Percentiles rank a stretch among this genome's conserved stretches.
Evolutionary conservation across 2,329 filamentous ascomycete genomes (phyloP).

Genomic region (Pestalotiopsis sp.): DNA sequence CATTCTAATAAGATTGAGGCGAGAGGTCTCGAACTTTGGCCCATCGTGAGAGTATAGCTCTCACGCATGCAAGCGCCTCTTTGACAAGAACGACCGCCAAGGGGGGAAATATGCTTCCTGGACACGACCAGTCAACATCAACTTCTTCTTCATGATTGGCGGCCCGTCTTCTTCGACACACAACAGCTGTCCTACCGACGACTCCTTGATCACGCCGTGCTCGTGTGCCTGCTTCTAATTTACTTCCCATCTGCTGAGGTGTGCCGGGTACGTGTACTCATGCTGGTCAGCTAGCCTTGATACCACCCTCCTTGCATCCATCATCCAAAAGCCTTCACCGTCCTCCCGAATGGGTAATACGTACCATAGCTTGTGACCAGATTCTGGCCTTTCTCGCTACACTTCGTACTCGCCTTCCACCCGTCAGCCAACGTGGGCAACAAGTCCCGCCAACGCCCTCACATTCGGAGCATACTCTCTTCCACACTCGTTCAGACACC

Average conservation of each 20-base stretch:
- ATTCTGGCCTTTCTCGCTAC: background rate
- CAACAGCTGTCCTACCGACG: background rate
- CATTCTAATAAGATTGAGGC: background rate
- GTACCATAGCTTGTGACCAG: background rate
- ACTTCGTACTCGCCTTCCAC: background rate
- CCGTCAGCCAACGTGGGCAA: background rate
- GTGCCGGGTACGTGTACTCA: conserved; percentile 3
- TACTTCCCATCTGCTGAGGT: background rate
- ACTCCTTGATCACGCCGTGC: background rate
- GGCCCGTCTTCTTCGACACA: background rate
- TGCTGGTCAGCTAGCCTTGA: conserved; percentile 1
- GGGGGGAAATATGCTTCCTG: background rate
- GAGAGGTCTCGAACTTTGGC: background rate
- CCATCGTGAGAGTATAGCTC: background rate
- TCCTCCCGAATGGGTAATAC: background rate
- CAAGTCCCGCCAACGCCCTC: background rate
- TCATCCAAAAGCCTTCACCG: background rate
- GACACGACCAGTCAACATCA: background rate
- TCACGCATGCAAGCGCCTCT: background rate
- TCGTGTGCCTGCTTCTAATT: background rate
- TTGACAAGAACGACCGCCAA: background rate
- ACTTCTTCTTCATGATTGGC: background rate
- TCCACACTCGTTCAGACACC: background rate
- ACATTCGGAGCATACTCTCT: background rate
- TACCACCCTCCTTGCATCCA: background rate